phyloP scores from a whole-genome alignment of 1,284 basidiomycete species.

The Malassezia japonica region DNA sequence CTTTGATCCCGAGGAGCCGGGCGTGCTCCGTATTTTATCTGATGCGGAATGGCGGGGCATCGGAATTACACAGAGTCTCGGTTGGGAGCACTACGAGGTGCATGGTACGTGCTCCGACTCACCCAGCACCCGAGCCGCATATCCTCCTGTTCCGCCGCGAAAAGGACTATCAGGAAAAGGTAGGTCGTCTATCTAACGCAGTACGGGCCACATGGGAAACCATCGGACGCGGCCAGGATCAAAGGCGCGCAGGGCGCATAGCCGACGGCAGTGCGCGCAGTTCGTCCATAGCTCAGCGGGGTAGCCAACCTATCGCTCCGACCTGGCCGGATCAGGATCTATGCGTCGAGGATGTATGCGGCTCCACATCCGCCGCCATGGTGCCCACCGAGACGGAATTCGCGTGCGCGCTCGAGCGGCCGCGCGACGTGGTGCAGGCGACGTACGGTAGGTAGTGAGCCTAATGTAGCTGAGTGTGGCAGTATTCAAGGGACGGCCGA shows the following conservation, averaged over 20 bases:
- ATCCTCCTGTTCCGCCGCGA: conserved; percentile 52
- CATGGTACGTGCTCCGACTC: conserved; percentile 61
- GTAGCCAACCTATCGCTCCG: too few relatives aligned
- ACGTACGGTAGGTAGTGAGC: background rate
- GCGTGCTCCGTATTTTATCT: conserved; percentile 67
- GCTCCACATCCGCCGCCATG: too few relatives aligned
- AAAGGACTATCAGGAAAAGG: conserved; percentile 49
- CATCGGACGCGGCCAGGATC: conserved; percentile 16
- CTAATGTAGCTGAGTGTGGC: background rate
- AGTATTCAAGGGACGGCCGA: background rate
- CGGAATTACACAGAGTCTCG: conserved; percentile 86
- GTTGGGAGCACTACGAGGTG: conserved; percentile 96
- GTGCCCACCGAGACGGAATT: conserved; percentile 8
- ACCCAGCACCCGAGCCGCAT: conserved; percentile 51
- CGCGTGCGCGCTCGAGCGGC: background rate
- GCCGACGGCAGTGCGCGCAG: too few relatives aligned
- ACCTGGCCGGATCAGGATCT: too few relatives aligned
- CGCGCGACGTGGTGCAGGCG: conserved; percentile 5
- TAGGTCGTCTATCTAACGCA: conserved; percentile 11
- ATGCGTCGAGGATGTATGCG: too few relatives aligned
- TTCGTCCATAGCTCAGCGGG: too few relatives aligned
- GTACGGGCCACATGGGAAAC: conserved; percentile 21
- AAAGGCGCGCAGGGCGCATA: conserved; percentile 4
- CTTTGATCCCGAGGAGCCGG: conserved; percentile 62
- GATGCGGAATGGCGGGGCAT: conserved; percentile 91